Base-by-base conservation (phyloP, 441 rosid species). In the Eutrema salsugineum region DNA sequence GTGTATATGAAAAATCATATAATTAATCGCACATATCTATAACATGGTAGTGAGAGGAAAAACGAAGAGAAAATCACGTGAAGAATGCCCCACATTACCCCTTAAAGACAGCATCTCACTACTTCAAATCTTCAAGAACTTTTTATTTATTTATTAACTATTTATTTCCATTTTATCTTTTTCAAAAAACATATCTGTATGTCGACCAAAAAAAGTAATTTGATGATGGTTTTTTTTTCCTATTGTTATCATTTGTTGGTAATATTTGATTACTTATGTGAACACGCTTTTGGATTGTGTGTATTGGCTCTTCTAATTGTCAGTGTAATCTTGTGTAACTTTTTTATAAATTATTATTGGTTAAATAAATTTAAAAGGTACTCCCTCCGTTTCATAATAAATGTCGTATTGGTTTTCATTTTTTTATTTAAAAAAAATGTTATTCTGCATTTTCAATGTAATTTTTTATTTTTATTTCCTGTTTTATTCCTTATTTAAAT, bases 51-150 rank as follows among this genome's bases (percentile, higher is more conserved):
- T 33, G 47, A 50, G 61, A 28, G 36, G 58, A 20, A 16, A 43
- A 27, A 57, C 8, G 68, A 53, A 24, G 63, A 68, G 83, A 81
- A 77, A 77, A 78, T 83, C 93, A 87, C 90, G 95, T 91, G 93
- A 82, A 76, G 72, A 48, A 47, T 80, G 91, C 56, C 94, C 97
- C 91, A 86, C 87, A 59, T 36, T 78, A 78, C 59, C 82, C 83
- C 87, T 66, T 72, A 82, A 84, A 80, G 88, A 76, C 60, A 40
- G 84, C 88, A 84, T 78, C 83, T 77, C 87, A 73, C 79, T 72
- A 77, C 73, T 76, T 47, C 55, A 38, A 57, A 63, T 44, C 63
- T 74, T 51, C 63, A 51, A 14, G 8, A 60, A 72, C 76, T 59
- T 49, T 65, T 53, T 63, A 14, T 63, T 11, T 36, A 11, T 15